A percentile compares a stretch with the other conserved stretches of the same genome.
phyloP scores from a whole-genome alignment of 31 red algal species.

The Asparagopsis taxiformis region DNA sequence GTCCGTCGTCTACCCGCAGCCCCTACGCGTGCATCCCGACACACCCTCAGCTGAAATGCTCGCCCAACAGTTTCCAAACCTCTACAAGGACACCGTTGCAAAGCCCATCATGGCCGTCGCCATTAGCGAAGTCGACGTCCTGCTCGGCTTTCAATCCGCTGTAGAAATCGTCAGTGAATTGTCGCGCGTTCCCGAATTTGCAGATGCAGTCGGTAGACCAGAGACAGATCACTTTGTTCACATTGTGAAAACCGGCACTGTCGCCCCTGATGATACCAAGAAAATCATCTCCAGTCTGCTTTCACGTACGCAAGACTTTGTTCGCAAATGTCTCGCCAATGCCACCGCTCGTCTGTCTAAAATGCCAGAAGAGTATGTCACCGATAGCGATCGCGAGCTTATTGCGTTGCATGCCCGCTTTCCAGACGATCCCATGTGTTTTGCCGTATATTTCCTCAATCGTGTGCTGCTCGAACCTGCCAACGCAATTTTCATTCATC shows the following conservation, averaged over 20 bases:
- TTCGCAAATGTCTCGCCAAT: slow-evolving; percentile 13
- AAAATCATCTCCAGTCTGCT: slow-evolving; percentile 20
- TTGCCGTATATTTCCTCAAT: slow-evolving; percentile 57
- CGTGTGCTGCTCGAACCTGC: slow-evolving; percentile 21
- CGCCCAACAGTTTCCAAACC: neutral
- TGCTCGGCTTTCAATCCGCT: slow-evolving; percentile 54
- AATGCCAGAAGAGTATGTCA: slow-evolving; percentile 40
- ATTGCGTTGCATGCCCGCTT: slow-evolving; percentile 25
- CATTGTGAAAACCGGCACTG: slow-evolving; percentile 17
- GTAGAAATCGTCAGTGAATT: slow-evolving; percentile 38
- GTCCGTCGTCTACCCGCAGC: slow-evolving; percentile 38
- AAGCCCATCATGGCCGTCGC: slow-evolving; percentile 56
- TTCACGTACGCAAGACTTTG: neutral
- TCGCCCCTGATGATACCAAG: slow-evolving; percentile 16
- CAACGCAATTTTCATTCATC: slow-evolving; percentile 63
- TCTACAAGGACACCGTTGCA: slow-evolving; percentile 2
- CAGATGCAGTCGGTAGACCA: slow-evolving; percentile 34
- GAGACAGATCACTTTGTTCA: slow-evolving; percentile 49
- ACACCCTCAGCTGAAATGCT: neutral
- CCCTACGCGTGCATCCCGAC: slow-evolving; percentile 44
- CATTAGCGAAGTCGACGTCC: slow-evolving; percentile 18
- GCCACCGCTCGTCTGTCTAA: slow-evolving; percentile 22
- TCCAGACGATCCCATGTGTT: slow-evolving; percentile 59
- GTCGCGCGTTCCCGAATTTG: slow-evolving; percentile 53
- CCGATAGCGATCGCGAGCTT: slow-evolving; percentile 32